These are phyloP conservation scores for Monsonia emarginata DNA, from an alignment of 441 rosid genomes.

Conservation along the genomic window DNA sequence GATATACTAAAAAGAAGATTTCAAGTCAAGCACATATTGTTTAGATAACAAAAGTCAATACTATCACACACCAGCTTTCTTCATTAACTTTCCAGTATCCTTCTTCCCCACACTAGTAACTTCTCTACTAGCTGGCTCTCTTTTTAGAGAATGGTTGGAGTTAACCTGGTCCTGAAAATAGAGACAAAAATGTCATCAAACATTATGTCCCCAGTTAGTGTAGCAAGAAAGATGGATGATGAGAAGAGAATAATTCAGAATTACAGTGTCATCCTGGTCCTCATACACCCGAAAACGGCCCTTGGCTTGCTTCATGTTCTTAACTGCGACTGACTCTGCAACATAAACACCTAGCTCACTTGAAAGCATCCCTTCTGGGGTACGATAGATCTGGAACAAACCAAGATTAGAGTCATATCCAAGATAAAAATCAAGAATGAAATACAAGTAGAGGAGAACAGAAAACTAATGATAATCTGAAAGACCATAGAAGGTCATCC, in stretches of 20 bases:
- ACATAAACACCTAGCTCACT: slow-evolving; percentile 86
- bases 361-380: slow-evolving; percentile 88
- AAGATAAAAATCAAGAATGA: not conserved
- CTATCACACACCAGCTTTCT: slow-evolving; percentile 59
- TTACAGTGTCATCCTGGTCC: slow-evolving; percentile 47
- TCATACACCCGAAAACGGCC: slow-evolving; percentile 49
- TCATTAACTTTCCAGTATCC: slow-evolving; percentile 53
- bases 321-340: slow-evolving; percentile 63
- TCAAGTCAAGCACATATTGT: slow-evolving; percentile 1
- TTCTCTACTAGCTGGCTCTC: slow-evolving; percentile 53
- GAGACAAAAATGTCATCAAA: slow-evolving; percentile 10
- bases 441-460: slow-evolving; percentile 7
- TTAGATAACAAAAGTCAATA: slow-evolving; percentile 9
- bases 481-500: not conserved
- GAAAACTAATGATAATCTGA: not conserved
- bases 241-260: slow-evolving; percentile 10
- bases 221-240: not conserved
- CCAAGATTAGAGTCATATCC: not conserved
- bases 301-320: slow-evolving; percentile 58
- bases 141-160: slow-evolving; percentile 52
- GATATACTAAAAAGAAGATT: not conserved
- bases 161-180: slow-evolving; percentile 36
- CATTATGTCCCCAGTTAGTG: not conserved
- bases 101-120: slow-evolving; percentile 44
- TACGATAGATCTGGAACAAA: slow-evolving; percentile 54